Evolutionary conservation across 108 stramenopile genomes (phyloP), one percentile per base, ranked within the genome.

Genomic region (Skeletonema marinoi): DNA sequence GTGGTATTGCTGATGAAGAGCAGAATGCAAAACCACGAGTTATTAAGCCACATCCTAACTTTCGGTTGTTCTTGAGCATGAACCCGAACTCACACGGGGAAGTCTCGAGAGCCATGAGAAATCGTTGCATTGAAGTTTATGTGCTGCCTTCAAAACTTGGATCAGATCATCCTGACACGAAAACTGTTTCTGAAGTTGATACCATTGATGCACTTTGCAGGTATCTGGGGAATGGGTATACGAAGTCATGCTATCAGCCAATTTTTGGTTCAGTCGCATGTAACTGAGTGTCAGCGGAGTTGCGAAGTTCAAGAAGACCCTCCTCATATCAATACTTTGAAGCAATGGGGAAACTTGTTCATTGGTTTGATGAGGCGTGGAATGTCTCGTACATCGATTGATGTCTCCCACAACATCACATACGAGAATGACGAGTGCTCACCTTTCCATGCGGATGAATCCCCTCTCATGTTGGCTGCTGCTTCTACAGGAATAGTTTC

Each of bases 41-140:
- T 10, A 85, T 99, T 31, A 83, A 83, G 29, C 95, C 97, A 7
- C 98, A 99, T 68, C 92, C 92, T 25, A 90, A 94, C 69, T 99
- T 99, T 74, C 90, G 98, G 25, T 65, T 99, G 10, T 99, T 99
- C 71, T 80, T 99, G 16, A 86, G 93, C 14, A 95, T 97, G 89
- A 92, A 99, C 73, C 84, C 96, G 4, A 66, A 60, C 2, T 81
- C 78, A 54, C 93, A 86, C 58, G 96, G 98, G 16, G 99, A 99
- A 79, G 88, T 99, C 1, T 97, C 97, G 0, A 91, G 98, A 31
- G 98, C 99, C 16, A 99, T 99, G 99, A 83, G 99, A 56, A 99
- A 99, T 83, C 89, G 99, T 44, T 99, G 99, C 73, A 87, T 99
- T 7, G 98, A 99, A 87, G 72, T 99, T 6, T 87, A 77, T 39